A percentile compares a stretch with the other conserved stretches of the same genome.
Conservation (phyloP, 306 rosid species). For the Boehmeria nivea region DNA sequence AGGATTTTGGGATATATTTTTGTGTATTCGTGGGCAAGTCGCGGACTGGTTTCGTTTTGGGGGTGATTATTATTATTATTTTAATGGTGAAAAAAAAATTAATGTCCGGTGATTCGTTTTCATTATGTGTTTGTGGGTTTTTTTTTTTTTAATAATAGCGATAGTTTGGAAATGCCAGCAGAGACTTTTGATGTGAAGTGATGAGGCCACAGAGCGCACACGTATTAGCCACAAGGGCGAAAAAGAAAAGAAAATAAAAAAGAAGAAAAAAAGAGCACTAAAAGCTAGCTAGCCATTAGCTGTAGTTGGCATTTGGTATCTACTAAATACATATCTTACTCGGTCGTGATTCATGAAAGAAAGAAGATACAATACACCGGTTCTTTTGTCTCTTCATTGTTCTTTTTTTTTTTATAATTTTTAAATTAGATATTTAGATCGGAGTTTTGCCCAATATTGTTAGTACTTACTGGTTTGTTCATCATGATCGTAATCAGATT, state of each 20-base stretch:
- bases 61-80: not conserved
- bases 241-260: no score
- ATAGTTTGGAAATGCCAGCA: not conserved
- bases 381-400: not conserved
- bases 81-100: not conserved
- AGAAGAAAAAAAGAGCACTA: no score
- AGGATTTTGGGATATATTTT: no score
- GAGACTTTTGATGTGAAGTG: not conserved
- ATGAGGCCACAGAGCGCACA: constrained; percentile 34
- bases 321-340: no score
- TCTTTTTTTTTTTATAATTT: not conserved
- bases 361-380: not conserved
- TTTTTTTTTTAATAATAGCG: not conserved
- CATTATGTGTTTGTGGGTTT: not conserved
- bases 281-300: constrained; percentile 19
- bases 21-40: constrained; percentile 57
- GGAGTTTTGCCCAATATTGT: not conserved
- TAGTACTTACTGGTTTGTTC: not conserved
- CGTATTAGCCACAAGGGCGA: constrained; percentile 21
- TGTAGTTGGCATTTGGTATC: not conserved
- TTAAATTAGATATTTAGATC: not conserved
- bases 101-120: not conserved
- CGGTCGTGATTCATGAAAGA: no score
- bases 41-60: constrained; percentile 15
- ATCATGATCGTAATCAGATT: not conserved